Conservation (phyloP, 257 asterid species). For the Linderniella brevidens region DNA sequence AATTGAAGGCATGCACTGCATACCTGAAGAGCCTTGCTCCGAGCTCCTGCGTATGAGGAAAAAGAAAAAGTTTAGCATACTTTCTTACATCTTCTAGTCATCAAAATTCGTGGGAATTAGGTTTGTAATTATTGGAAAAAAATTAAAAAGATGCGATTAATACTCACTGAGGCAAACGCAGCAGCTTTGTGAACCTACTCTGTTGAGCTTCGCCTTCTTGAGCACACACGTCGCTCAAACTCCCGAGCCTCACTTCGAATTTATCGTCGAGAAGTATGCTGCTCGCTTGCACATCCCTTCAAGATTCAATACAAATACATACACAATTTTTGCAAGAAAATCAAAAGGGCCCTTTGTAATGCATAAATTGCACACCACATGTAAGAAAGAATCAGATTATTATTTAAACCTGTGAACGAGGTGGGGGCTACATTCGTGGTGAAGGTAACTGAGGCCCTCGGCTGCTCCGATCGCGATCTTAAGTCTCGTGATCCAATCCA, state of each 20-base stretch:
- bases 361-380: conserved; percentile 3
- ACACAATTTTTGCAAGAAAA: not conserved
- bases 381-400: conserved; percentile 11
- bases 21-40: conserved; percentile 67
- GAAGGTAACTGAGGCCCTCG: conserved; percentile 73
- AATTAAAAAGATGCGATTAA: conserved; percentile 4
- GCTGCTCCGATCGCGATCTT: conserved; percentile 94
- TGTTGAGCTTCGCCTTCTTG: conserved; percentile 77
- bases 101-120: not conserved
- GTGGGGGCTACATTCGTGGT: conserved; percentile 82
- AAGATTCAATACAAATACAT: conserved; percentile 8
- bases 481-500: conserved; percentile 95
- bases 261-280: conserved; percentile 95
- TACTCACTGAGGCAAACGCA: conserved; percentile 83
- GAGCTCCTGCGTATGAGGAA: conserved; percentile 49
- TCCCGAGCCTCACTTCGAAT: conserved; percentile 89
- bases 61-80: conserved; percentile 12
- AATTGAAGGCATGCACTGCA: conserved; percentile 1
- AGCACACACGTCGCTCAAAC: conserved; percentile 71
- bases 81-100: not conserved
- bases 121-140: not conserved
- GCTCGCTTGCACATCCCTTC: conserved; percentile 93
- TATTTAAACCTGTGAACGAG: conserved; percentile 98
- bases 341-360: not conserved
- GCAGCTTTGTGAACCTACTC: conserved; percentile 49